These are phyloP conservation scores for Aphanomyces invadans DNA, from an alignment of 352 stramenopile genomes.

Conservation along the genomic window DNA sequence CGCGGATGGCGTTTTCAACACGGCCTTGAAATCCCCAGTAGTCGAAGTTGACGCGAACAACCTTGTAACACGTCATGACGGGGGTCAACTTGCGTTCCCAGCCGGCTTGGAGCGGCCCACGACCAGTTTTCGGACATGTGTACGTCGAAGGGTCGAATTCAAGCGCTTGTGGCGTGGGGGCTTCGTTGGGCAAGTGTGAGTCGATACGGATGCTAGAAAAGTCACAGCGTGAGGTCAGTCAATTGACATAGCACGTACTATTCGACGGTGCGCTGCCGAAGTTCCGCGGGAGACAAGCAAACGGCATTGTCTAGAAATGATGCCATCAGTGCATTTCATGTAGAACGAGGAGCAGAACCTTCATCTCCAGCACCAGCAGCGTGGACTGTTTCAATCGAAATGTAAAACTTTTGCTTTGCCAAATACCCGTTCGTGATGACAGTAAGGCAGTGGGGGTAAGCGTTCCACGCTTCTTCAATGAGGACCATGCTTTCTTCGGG, in stretches of 20 bases:
- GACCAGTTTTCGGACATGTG: conserved; percentile 51
- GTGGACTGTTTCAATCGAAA: conserved; percentile 76
- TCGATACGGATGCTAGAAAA: conserved; percentile 59
- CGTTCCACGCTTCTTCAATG: conserved; percentile 81
- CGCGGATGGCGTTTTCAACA: conserved; percentile 72
- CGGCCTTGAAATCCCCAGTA: conserved; percentile 82
- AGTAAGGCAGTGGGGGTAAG: conserved; percentile 81
- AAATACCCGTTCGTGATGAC: conserved; percentile 81
- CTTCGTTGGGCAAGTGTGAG: conserved; percentile 64
- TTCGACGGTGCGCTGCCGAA: conserved; percentile 67
- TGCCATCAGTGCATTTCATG: background rate
- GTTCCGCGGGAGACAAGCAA: conserved; percentile 55
- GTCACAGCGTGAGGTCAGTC: background rate
- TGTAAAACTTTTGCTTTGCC: conserved; percentile 83
- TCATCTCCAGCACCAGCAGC: conserved; percentile 45
- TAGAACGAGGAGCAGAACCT: conserved; percentile 17
- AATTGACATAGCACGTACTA: conserved; percentile 35
- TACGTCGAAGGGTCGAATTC: conserved; percentile 50
- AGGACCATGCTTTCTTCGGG: conserved; percentile 81
- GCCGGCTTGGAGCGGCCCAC: conserved; percentile 51
- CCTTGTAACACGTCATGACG: conserved; percentile 84
- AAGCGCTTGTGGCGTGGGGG: conserved; percentile 39
- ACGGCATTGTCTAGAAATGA: conserved; percentile 48
- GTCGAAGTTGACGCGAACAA: conserved; percentile 81
- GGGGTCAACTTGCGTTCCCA: conserved; percentile 65